Evolutionary conservation across 2,329 filamentous ascomycete species (phyloP), one percentile per base, ranked within the genome.

Genomic region (Fusarium sp.): DNA sequence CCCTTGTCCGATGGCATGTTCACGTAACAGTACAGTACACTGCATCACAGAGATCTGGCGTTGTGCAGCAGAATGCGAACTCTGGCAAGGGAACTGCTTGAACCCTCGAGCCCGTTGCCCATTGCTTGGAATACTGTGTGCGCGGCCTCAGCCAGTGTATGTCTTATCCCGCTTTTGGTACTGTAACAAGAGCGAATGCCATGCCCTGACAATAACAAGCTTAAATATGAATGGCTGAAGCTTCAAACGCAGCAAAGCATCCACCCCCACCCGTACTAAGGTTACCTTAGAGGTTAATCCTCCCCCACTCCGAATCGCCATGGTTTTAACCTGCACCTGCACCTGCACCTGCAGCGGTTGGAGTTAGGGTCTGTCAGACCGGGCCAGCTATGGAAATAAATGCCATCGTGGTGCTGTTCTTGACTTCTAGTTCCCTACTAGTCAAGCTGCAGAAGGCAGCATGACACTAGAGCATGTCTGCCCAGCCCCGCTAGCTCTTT

Each of bases 401-500:
- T 44, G 23, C 20, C 39, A 44, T 24, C 42, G 29, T 29, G 33
- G 29, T 39, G 12, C 15, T 39, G 35, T 46, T 49, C 61, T 50
- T 59, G 24, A 46, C 35, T 33, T 50, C 52, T 41, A n/a, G 16
- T 28, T 31, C 39, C 44, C 20, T 38, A 15, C 33, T 64, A 28
- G 52, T 59, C 60, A 29, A 59, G 52, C n/a, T 67, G 41, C 53
- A 68, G 52, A 66, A 28, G 41, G 24, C 24, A 28, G 9, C 31
- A 53, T 44, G 44, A 21, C 31, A 61, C 24, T 44, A 50, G 29
- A 60, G 18, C 15, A 20, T 28, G 44, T 38, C 24, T 57, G 28
- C 31, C 31, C 16, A 39, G 59, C 46, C 39, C 39, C 42, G 57
- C 57, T 63, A 70, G 31, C 56, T 49, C 24, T 55, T 60, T 64